Percentiles rank a stretch among this genome's conserved stretches.
Evolutionary conservation across 2,329 filamentous ascomycete species (phyloP).

Genomic region (Ophiostoma perfectum): DNA sequence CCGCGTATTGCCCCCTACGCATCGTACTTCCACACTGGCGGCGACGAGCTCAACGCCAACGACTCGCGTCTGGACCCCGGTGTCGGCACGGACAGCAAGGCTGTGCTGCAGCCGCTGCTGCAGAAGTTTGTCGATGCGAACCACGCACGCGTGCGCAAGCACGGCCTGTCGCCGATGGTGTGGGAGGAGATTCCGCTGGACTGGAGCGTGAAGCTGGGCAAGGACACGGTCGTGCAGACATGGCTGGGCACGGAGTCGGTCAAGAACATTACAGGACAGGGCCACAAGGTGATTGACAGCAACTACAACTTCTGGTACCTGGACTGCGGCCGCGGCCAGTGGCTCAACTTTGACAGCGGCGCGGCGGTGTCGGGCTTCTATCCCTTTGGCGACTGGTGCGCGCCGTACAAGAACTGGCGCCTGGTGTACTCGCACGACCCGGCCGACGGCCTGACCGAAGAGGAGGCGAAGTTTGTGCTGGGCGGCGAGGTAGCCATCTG

Average conservation of each 20-base stretch:
- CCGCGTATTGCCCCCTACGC: constrained; percentile 65
- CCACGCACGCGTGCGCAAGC: constrained; percentile 57
- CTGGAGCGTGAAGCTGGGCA: constrained; percentile 69
- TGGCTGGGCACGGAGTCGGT: constrained; percentile 66
- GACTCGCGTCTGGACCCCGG: constrained; percentile 68
- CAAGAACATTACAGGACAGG: constrained; percentile 52
- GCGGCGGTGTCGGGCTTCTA: constrained; percentile 48
- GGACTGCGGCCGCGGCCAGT: constrained; percentile 75
- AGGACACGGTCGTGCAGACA: constrained; percentile 69
- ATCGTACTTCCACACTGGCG: constrained; percentile 77
- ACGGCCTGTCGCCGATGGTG: constrained; percentile 66
- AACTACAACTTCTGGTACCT: constrained; percentile 79
- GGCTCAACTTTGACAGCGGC: constrained; percentile 64
- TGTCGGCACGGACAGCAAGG: constrained; percentile 59
- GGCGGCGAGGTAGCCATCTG: constrained; percentile 80
- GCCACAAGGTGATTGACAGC: constrained; percentile 67
- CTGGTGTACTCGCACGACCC: constrained; percentile 78
- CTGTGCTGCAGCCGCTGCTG: constrained; percentile 66
- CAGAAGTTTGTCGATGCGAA: constrained; percentile 70
- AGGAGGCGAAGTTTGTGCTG: constrained; percentile 61
- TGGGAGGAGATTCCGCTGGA: constrained; percentile 83
- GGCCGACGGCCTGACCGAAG: constrained; percentile 53
- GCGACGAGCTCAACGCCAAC: constrained; percentile 78
- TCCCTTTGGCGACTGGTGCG: constrained; percentile 77
- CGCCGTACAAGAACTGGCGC: constrained; percentile 74